phyloP scores from a whole-genome alignment of 306 rosid species.

The Cicer cuneatum region DNA sequence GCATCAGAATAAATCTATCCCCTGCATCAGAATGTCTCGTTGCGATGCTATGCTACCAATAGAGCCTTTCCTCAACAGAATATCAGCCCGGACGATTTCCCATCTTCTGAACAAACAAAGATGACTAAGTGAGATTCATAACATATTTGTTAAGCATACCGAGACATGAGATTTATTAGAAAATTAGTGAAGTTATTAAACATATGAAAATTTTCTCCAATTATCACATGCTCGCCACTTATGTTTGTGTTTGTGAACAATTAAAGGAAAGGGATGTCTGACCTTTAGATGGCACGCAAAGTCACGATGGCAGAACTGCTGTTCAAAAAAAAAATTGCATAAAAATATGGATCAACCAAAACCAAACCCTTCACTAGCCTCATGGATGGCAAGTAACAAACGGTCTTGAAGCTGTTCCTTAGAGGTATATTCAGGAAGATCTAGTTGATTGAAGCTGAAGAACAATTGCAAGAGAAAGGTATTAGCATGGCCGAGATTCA shows the following conservation, averaged over 20 bases:
- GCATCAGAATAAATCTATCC: conserved; percentile 44
- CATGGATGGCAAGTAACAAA: conserved; percentile 94
- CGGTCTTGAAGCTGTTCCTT: conserved; percentile 97
- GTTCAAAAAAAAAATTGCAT: conserved; percentile 43
- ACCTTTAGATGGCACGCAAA: conserved; percentile 65
- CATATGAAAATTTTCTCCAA: conserved; percentile 9
- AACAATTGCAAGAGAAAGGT: conserved; percentile 12
- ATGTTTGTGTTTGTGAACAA: background rate
- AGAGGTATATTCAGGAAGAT: conserved; percentile 93
- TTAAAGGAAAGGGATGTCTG: conserved; percentile 37
- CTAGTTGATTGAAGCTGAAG: conserved; percentile 95
- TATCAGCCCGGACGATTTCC: conserved; percentile 39
- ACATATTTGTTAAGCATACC: conserved; percentile 28
- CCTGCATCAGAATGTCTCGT: conserved; percentile 45
- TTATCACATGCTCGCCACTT: conserved; percentile 22
- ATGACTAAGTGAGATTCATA: conserved; percentile 30
- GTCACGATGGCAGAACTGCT: conserved; percentile 48
- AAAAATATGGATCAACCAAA: conserved; percentile 62
- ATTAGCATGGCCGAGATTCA: conserved; percentile 40
- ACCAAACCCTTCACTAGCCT: conserved; percentile 98
- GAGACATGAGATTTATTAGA: conserved; percentile 39
- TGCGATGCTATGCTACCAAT: conserved; percentile 27
- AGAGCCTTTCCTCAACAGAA: conserved; percentile 40
- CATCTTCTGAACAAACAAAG: conserved; percentile 44
- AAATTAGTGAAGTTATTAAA: conserved; percentile 1